Evolutionary conservation across 1,284 basidiomycete species (phyloP), one percentile per base, ranked within the genome.

Genomic region (Boletus sp.): DNA sequence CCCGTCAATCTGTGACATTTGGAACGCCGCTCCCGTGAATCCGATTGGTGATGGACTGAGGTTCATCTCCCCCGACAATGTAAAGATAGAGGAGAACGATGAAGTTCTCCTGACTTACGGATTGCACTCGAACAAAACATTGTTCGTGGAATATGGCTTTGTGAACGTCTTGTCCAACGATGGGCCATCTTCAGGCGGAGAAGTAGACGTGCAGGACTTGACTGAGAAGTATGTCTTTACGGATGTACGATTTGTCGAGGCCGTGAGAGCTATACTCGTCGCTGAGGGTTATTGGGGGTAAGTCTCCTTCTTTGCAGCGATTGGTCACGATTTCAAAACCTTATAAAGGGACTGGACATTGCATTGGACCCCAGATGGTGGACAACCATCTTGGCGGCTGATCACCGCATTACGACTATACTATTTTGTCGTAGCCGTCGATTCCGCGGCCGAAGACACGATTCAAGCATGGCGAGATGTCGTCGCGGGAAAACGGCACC

Each of bases 111-210:
- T 94, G 50, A 78, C 76, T 46, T 94, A 94, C 57, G 91, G 91
- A 1, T 64, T 68, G 17, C 91, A 93, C 64, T 70, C 81, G 16
- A 91, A 90, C 57, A 73, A 75, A 35, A 82, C 74, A 7, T 64
- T 94, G 16, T 88, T 92, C 62, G 74, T 82, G 25, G 91, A 94
- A 62, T 94, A 94, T 65, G 91, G 91, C 0, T 94, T 94, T 61
- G 76, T 87, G 22, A 74, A 77, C 55, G 22, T 50, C 12, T 55
- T 68, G 32, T 56, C 57, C 0, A 47, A 60, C 27, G 56, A 62
- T 14, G 65, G 58, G 30, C 46, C 58, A 17, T 43, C 44, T 30
- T 57, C 69, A n/a, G 65, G 68, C 27, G 70, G 72, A 14, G 84
- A 91, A 60, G 72, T 87, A 9, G 80, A 86, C 50, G 69, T 93